These are phyloP conservation scores for Fusarium succisae DNA, from an alignment of 2,329 filamentous ascomycete genomes.

Conservation along the genomic window DNA sequence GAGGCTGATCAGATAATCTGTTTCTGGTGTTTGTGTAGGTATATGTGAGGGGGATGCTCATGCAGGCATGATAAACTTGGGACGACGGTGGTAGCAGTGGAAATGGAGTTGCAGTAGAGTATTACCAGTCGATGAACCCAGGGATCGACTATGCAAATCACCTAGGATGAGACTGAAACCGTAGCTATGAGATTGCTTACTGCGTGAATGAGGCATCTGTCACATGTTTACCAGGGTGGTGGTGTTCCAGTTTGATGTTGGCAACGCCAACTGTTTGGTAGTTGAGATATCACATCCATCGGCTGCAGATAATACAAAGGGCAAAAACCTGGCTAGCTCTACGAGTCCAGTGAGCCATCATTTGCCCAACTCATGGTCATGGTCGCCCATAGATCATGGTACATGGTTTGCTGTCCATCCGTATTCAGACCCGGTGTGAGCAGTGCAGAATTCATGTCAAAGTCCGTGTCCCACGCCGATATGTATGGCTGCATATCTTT, in stretches of 20 bases:
- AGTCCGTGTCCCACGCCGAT: slow-evolving; percentile 55
- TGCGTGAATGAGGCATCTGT: background rate
- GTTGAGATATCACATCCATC: background rate
- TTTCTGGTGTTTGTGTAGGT: background rate
- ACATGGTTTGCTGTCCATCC: slow-evolving; percentile 41
- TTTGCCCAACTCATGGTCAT: slow-evolving; percentile 58
- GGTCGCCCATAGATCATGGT: slow-evolving; percentile 59
- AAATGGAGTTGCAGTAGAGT: background rate
- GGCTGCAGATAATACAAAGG: background rate
- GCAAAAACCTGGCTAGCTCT: background rate
- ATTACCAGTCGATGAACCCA: background rate
- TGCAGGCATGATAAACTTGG: slow-evolving; percentile 11
- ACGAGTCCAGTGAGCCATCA: slow-evolving; percentile 12
- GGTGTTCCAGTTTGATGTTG: background rate
- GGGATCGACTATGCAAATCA: background rate
- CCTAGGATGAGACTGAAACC: background rate
- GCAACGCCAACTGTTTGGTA: background rate
- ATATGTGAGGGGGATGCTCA: background rate
- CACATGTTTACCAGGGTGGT: slow-evolving; percentile 7
- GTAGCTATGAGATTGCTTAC: background rate
- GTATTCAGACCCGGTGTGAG: background rate
- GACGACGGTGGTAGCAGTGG: background rate
- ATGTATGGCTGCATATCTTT: slow-evolving; percentile 59
- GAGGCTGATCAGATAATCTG: slow-evolving; percentile 11
- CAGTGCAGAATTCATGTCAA: slow-evolving; percentile 33